These are phyloP conservation scores for Ricinus communis DNA, from an alignment of 345 rosid species.

Conservation along the genomic window DNA sequence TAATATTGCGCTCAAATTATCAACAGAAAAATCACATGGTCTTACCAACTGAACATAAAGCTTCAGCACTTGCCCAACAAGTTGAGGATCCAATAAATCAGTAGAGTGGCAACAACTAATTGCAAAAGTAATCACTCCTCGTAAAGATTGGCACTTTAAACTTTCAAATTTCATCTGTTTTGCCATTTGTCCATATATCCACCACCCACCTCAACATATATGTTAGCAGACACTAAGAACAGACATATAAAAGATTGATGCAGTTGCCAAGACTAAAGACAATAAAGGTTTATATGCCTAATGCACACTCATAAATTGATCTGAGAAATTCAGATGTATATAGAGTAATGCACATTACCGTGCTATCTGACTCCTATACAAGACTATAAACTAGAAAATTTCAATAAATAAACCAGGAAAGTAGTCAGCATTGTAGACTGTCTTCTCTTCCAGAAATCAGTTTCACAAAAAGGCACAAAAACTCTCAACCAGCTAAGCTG, in stretches of 20 bases:
- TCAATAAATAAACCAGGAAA: slow-evolving; percentile 9
- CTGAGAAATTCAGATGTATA: slow-evolving; percentile 15
- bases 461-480: slow-evolving; percentile 5
- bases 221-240: slow-evolving; percentile 10
- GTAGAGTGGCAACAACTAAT: neutral
- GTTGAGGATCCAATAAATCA: slow-evolving; percentile 21
- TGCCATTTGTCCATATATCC: slow-evolving; percentile 6
- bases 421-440: slow-evolving; percentile 16
- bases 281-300: neutral
- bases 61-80: slow-evolving; percentile 16
- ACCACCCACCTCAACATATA: slow-evolving; percentile 21
- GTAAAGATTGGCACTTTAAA: slow-evolving; percentile 7
- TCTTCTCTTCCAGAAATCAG: slow-evolving; percentile 20
- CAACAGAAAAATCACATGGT: neutral
- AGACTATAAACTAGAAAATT: slow-evolving; percentile 23
- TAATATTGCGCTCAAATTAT: slow-evolving; percentile 8
- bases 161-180: slow-evolving; percentile 10
- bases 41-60: no score
- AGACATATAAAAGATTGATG: neutral
- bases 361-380: slow-evolving; percentile 19
- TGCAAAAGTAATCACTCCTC: slow-evolving; percentile 12
- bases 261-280: neutral
- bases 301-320: neutral
- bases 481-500: slow-evolving; percentile 28
- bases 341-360: slow-evolving; percentile 4